Evolutionary conservation across 257 asterid species (phyloP).

Genomic region (Cordia subcordata): DNA sequence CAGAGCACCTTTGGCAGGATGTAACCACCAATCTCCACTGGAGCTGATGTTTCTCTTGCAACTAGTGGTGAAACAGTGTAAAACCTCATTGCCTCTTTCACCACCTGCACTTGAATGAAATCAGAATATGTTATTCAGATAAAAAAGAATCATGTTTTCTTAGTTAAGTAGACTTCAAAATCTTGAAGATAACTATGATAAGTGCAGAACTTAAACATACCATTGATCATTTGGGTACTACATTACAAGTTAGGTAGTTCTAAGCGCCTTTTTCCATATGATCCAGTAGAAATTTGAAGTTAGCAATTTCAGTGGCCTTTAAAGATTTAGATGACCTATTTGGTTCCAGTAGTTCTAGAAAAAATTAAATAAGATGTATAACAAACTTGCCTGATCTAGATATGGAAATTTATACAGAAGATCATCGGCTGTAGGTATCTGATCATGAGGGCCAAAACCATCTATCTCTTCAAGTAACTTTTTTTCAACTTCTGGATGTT

Average conservation of each 20-base stretch:
- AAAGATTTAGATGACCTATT: no score
- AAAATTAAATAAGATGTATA: background rate
- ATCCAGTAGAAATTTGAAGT: no score
- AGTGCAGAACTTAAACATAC: background rate
- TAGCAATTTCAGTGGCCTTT: no score
- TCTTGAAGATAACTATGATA: background rate
- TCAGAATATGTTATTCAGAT: no score
- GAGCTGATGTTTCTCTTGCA: slow-evolving; percentile 81
- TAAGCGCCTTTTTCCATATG: no score
- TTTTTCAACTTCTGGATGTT: slow-evolving; percentile 62
- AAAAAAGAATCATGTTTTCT: background rate
- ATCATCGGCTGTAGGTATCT: slow-evolving; percentile 61
- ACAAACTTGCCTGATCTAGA: slow-evolving; percentile 53
- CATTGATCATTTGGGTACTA: background rate
- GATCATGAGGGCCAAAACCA: slow-evolving; percentile 54
- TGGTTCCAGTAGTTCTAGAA: background rate
- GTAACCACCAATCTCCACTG: slow-evolving; percentile 84
- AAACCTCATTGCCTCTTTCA: slow-evolving; percentile 93
- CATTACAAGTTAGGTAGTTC: background rate
- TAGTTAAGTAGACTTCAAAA: background rate
- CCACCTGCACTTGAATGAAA: slow-evolving; percentile 46
- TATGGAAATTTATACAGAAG: slow-evolving; percentile 75
- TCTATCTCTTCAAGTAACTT: slow-evolving; percentile 72
- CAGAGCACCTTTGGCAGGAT: slow-evolving; percentile 69
- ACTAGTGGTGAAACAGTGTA: slow-evolving; percentile 82